Conservation (phyloP, 2,329 filamentous ascomycete genomes). For the Trichophyton mentagrophytes region DNA sequence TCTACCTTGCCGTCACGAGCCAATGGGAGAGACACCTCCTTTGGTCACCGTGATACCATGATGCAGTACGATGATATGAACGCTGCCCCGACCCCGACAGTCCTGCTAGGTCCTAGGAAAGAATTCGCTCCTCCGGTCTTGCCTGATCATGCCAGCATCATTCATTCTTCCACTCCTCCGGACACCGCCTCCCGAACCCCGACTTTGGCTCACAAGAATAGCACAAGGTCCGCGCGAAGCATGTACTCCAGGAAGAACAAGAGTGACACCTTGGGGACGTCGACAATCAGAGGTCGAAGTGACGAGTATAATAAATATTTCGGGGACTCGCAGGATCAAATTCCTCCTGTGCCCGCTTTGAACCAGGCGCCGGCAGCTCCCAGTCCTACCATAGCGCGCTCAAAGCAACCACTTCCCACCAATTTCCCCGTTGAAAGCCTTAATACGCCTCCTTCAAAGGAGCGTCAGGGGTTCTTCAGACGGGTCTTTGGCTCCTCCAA, state of each 20-base stretch:
- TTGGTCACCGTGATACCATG: constrained; percentile 6
- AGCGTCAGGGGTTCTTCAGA: constrained; percentile 79
- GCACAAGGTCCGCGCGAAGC: constrained; percentile 31
- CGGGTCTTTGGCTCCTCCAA: constrained; percentile 74
- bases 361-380: constrained; percentile 41
- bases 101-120: constrained; percentile 65
- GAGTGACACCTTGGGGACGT: constrained; percentile 29
- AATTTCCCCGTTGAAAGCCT: constrained; percentile 26
- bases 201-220: constrained; percentile 29
- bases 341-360: constrained; percentile 33
- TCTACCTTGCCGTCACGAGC: constrained; percentile 12
- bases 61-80: constrained; percentile 45
- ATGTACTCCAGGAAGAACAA: constrained; percentile 25
- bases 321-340: constrained; percentile 20
- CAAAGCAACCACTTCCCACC: constrained; percentile 30
- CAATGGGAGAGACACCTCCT: not conserved
- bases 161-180: constrained; percentile 8
- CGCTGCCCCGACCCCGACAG: constrained; percentile 72
- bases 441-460: constrained; percentile 41
- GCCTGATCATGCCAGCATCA: constrained; percentile 18
- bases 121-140: constrained; percentile 29
- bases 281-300: constrained; percentile 22
- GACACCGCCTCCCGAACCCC: constrained; percentile 20
- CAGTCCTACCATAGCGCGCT: constrained; percentile 41
- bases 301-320: constrained; percentile 19